Percentiles rank a stretch among this genome's conserved stretches.
Conservation (phyloP, 148 eudicot species). For the Hydrangea macrophylla region DNA sequence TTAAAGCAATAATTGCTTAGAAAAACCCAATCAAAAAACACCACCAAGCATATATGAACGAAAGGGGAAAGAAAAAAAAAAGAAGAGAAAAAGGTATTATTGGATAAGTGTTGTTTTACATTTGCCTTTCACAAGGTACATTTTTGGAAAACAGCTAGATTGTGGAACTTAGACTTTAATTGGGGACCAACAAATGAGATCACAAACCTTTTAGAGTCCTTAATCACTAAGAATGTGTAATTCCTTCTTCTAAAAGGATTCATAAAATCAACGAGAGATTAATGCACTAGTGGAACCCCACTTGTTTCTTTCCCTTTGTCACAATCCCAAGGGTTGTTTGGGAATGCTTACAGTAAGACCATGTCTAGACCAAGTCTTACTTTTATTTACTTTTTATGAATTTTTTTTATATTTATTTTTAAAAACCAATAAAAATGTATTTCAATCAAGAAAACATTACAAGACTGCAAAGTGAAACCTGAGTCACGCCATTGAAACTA, state of each 20-base stretch:
- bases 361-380: background rate
- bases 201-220: background rate
- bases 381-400: background rate
- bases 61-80: background rate
- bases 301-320: background rate
- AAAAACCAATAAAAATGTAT: too few relatives aligned
- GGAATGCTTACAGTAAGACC: background rate
- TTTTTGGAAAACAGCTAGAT: slow-evolving; percentile 1
- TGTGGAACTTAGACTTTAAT: background rate
- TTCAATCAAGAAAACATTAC: too few relatives aligned
- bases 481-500: too few relatives aligned
- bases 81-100: background rate
- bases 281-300: background rate
- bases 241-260: background rate
- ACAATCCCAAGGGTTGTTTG: background rate
- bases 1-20: background rate
- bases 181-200: background rate
- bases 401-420: too few relatives aligned
- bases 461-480: background rate
- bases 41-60: too few relatives aligned
- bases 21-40: background rate
- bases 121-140: background rate
- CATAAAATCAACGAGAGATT: background rate
- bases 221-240: slow-evolving; percentile 1
- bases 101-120: background rate